These are phyloP conservation scores for Neurospora sp. DNA, from an alignment of 495 filamentous ascomycete genomes.

Conservation along the genomic window DNA sequence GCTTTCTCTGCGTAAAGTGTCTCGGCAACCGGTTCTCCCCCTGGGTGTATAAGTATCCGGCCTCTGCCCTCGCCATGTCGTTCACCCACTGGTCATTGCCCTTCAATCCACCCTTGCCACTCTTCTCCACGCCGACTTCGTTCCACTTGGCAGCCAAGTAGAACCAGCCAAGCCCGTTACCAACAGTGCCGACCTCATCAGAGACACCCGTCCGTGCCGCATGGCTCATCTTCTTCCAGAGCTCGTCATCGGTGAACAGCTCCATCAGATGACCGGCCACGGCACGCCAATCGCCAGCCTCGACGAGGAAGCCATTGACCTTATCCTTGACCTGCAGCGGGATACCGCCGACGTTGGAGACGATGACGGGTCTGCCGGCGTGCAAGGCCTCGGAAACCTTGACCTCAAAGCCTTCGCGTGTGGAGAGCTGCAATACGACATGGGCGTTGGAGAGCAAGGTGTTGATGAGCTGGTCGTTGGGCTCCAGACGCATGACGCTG, in stretches of 20 bases:
- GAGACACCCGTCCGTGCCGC: constrained; percentile 57
- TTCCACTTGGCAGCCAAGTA: constrained; percentile 59
- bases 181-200: constrained; percentile 77
- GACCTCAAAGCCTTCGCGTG: constrained; percentile 79
- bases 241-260: constrained; percentile 54
- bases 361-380: constrained; percentile 76
- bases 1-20: constrained; percentile 29
- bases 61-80: constrained; percentile 64
- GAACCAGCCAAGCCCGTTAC: constrained; percentile 68
- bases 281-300: constrained; percentile 59
- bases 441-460: constrained; percentile 65
- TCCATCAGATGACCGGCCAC: constrained; percentile 62
- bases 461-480: constrained; percentile 75
- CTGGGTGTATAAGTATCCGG: constrained; percentile 46
- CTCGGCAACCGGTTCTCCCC: constrained; percentile 52
- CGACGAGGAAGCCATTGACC: constrained; percentile 69
- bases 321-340: constrained; percentile 68
- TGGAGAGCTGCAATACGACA: constrained; percentile 71
- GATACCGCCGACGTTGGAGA: constrained; percentile 69
- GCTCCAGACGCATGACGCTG: constrained; percentile 66
- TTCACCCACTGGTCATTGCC: constrained; percentile 59
- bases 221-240: constrained; percentile 58
- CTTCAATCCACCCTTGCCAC: constrained; percentile 28
- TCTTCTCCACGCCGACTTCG: constrained; percentile 30
- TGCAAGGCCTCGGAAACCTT: constrained; percentile 85